Percentiles rank a stretch among this genome's conserved stretches.
Conservation (phyloP, 148 eudicot genomes). For the Chenopodium formosanum region DNA sequence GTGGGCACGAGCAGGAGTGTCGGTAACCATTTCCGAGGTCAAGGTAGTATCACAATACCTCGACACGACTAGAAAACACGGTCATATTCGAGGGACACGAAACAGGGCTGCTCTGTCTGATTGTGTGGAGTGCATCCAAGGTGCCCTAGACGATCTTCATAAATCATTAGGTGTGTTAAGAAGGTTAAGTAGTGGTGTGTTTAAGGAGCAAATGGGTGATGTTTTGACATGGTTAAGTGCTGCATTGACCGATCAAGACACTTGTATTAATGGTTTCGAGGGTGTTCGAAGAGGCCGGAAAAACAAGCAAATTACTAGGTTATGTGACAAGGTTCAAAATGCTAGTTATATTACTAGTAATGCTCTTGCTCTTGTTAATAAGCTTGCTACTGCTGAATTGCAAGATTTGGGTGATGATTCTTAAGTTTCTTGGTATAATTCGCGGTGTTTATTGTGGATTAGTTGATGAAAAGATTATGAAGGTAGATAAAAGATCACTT, state of each 20-base stretch:
- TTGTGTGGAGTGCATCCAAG: conserved; percentile 58
- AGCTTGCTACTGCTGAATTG: conserved; percentile 32
- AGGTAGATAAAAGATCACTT: background rate
- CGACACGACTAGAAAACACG: conserved; percentile 11
- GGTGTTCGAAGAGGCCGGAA: conserved; percentile 14
- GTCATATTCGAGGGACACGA: conserved; percentile 36
- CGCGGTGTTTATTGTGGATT: background rate
- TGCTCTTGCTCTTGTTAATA: conserved; percentile 72
- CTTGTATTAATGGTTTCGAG: conserved; percentile 71
- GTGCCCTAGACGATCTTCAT: conserved; percentile 51
- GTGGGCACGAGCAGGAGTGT: conserved; percentile 77
- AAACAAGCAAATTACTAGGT: conserved; percentile 15
- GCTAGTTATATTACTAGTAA: conserved; percentile 56
- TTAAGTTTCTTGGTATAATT: background rate
- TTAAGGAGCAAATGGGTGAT: conserved; percentile 45
- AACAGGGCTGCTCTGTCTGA: conserved; percentile 46
- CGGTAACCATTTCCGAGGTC: conserved; percentile 57
- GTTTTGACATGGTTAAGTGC: conserved; percentile 72
- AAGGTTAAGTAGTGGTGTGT: conserved; percentile 34
- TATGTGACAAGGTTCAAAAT: conserved; percentile 37
- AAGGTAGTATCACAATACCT: conserved; percentile 36
- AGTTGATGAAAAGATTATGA: background rate
- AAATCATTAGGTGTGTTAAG: conserved; percentile 47
- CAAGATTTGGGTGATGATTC: conserved; percentile 16
- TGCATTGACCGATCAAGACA: conserved; percentile 63